Evolutionary conservation across 176 grass and related monocot genomes (phyloP).

Genomic region (Thalia dealbata): DNA sequence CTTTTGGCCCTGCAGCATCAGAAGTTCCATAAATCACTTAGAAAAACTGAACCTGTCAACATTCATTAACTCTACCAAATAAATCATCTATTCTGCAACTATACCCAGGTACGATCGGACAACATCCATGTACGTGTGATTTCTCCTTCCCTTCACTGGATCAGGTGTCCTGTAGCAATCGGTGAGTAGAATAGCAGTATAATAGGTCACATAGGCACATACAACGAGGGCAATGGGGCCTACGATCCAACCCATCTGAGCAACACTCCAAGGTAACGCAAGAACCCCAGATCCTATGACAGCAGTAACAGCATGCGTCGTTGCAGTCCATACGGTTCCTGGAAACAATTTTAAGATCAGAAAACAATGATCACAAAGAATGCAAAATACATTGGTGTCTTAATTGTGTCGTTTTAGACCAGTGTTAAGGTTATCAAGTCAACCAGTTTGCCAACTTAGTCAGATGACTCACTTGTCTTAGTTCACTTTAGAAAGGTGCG

Average conservation of each 20-base stretch:
- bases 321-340: constrained; percentile 92
- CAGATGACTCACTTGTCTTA: background rate
- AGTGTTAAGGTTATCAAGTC: no score
- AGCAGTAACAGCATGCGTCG: constrained; percentile 78
- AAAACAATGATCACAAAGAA: background rate
- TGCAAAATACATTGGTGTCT: background rate
- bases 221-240: constrained; percentile 69
- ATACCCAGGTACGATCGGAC: constrained; percentile 82
- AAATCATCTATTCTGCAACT: background rate
- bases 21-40: background rate
- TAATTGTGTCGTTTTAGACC: background rate
- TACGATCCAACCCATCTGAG: constrained; percentile 87
- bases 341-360: background rate
- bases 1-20: constrained; percentile 30
- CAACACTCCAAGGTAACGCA: constrained; percentile 91
- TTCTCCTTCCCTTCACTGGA: constrained; percentile 75
- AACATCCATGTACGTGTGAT: constrained; percentile 88
- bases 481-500: background rate
- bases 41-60: background rate
- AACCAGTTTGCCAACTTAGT: background rate
- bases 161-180: constrained; percentile 88
- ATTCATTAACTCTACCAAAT: background rate
- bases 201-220: constrained; percentile 84
- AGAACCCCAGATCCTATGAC: constrained; percentile 89
- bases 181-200: constrained; percentile 62